phyloP scores from a whole-genome alignment of 768 basidiomycete species.

The Calocera viscosa region DNA sequence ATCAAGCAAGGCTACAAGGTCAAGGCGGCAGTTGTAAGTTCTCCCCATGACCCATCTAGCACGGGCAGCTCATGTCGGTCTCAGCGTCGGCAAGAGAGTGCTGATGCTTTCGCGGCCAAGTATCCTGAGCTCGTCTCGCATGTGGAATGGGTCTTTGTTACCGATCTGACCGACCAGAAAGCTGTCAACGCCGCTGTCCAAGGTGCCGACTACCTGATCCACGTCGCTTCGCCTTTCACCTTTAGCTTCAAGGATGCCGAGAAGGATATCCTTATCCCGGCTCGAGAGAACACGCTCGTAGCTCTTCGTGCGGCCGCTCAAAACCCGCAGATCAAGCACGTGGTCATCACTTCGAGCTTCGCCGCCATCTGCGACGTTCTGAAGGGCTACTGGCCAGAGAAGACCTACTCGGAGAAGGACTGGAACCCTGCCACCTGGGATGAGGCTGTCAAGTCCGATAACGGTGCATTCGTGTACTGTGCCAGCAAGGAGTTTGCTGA shows the following conservation, averaged over 20 bases:
- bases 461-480: not conserved
- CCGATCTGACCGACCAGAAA: conserved; percentile 8
- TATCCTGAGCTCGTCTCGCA: not conserved
- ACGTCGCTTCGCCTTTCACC: not conserved
- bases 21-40: conserved; percentile 8
- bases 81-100: not conserved
- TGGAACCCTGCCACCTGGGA: conserved; percentile 19
- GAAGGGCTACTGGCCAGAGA: conserved; percentile 10
- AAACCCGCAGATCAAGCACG: conserved; percentile 19
- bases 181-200: conserved; percentile 8
- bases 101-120: not conserved
- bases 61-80: not conserved
- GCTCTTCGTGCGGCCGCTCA: conserved; percentile 16
- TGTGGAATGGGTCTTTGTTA: conserved; percentile 5
- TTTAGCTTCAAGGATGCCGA: conserved; percentile 5
- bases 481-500: conserved; percentile 14
- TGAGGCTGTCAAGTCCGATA: conserved; percentile 10
- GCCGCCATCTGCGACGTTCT: conserved; percentile 16
- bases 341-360: conserved; percentile 22
- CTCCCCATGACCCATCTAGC: not conserved
- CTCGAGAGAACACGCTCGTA: conserved; percentile 17
- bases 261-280: conserved; percentile 19
- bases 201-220: not conserved
- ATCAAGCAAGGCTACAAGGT: conserved; percentile 10
- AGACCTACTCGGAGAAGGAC: conserved; percentile 17